Evolutionary conservation across 2,329 filamentous ascomycete genomes (phyloP).

Genomic region (Gnomoniopsis smithogilvyi): DNA sequence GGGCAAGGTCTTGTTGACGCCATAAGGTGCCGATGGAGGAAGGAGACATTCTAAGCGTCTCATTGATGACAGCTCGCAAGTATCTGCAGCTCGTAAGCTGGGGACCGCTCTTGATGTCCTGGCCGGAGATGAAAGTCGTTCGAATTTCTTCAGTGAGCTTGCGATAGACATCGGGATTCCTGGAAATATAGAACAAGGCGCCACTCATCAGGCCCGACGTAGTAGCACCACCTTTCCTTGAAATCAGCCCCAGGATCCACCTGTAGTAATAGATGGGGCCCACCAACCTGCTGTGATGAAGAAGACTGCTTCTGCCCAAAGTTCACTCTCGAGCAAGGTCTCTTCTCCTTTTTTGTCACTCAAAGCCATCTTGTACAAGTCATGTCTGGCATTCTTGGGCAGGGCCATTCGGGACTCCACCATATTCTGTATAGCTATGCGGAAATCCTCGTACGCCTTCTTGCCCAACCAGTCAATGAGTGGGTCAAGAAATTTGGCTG

Average conservation of each 20-base stretch:
- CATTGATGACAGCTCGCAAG: slow-evolving; percentile 18
- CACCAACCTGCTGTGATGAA: slow-evolving; percentile 22
- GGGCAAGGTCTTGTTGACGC: slow-evolving; percentile 19
- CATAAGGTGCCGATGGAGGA: slow-evolving; percentile 8
- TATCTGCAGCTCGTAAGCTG: slow-evolving; percentile 20
- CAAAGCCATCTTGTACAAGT: slow-evolving; percentile 20
- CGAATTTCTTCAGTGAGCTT: not conserved
- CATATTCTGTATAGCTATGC: not conserved
- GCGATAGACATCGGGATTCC: slow-evolving; percentile 16
- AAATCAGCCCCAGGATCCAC: not conserved
- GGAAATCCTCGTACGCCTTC: not conserved
- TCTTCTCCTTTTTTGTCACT: slow-evolving; percentile 3
- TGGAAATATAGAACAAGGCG: slow-evolving; percentile 22
- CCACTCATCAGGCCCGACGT: slow-evolving; percentile 19
- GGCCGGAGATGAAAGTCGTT: not conserved
- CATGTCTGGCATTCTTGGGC: slow-evolving; percentile 14
- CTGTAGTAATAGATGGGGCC: not conserved
- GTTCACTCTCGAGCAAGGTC: not conserved
- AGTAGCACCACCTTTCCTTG: slow-evolving; percentile 13
- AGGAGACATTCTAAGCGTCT: slow-evolving; percentile 11
- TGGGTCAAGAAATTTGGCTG: not conserved
- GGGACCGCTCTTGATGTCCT: slow-evolving; percentile 7
- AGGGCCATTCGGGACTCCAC: not conserved
- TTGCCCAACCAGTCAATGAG: not conserved
- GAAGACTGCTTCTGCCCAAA: slow-evolving; percentile 16